Conservation (phyloP, 805 yeast genomes). For the Kodamaea kaohsiungensis region DNA sequence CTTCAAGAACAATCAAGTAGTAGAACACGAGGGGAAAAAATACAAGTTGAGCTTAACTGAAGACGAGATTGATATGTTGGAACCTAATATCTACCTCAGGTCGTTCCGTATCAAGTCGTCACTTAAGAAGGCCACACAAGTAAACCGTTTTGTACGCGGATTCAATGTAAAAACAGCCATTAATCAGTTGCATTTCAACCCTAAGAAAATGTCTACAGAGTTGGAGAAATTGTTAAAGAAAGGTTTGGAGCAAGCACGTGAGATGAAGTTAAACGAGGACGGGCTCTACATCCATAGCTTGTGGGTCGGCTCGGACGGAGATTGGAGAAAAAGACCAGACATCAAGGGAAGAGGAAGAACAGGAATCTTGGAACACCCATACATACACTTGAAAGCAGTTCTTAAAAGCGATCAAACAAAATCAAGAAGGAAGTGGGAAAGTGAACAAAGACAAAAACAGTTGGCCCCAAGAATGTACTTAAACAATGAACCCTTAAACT, state of each 20-base stretch:
- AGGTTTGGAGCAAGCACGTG: conserved; percentile 69
- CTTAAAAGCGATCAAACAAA: conserved; percentile 68
- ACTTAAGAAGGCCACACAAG: conserved; percentile 81
- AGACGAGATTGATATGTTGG: conserved; percentile 74
- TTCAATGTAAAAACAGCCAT: conserved; percentile 76
- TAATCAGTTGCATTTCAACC: conserved; percentile 87
- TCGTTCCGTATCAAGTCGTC: conserved; percentile 86
- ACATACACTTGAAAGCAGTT: conserved; percentile 78
- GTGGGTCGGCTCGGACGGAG: conserved; percentile 92
- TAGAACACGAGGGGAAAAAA: conserved; percentile 44
- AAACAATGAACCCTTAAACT: conserved; percentile 45
- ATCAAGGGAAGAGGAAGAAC: conserved; percentile 88
- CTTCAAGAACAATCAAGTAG: conserved; percentile 61
- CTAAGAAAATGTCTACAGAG: conserved; percentile 77
- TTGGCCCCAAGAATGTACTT: conserved; percentile 56
- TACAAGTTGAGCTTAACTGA: conserved; percentile 59
- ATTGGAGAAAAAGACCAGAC: conserved; percentile 68
- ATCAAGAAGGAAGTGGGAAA: conserved; percentile 61
- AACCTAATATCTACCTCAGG: conserved; percentile 82
- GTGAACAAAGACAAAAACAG: conserved; percentile 44
- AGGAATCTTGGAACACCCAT: conserved; percentile 75
- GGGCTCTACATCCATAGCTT: conserved; percentile 72
- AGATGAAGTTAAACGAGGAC: conserved; percentile 57
- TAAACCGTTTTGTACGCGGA: conserved; percentile 73
- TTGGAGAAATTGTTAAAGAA: conserved; percentile 71